phyloP scores from a whole-genome alignment of 2,329 filamentous ascomycete species.

The Colletotrichum orchidophilum region DNA sequence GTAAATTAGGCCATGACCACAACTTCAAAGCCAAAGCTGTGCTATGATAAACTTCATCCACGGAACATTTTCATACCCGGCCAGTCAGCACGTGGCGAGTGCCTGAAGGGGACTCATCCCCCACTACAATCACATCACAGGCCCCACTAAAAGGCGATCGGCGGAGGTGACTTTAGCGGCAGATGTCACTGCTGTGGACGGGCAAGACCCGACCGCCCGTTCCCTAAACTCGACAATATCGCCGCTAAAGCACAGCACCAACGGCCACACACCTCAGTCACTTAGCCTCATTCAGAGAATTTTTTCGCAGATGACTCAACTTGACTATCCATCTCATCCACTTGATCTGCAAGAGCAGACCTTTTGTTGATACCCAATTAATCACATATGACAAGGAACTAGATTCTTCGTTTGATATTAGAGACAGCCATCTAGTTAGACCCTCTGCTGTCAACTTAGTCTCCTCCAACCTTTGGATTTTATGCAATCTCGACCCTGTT shows the following conservation, averaged over 20 bases:
- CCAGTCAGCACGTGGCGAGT: background rate
- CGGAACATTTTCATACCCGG: too few species aligned
- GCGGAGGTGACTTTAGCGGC: background rate
- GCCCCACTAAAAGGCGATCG: slow-evolving; percentile 14
- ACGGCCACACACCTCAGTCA: background rate
- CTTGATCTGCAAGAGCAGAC: slow-evolving; percentile 11
- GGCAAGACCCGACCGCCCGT: slow-evolving; percentile 9
- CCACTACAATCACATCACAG: slow-evolving; percentile 19
- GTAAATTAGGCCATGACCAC: background rate
- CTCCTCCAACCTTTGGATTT: background rate
- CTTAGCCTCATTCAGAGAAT: slow-evolving; percentile 25
- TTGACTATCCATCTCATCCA: slow-evolving; percentile 1
- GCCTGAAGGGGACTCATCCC: background rate
- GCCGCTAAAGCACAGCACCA: slow-evolving; percentile 8
- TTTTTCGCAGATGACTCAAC: slow-evolving; percentile 33
- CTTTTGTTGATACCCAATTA: slow-evolving; percentile 30
- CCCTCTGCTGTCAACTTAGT: slow-evolving; percentile 21
- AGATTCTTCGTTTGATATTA: slow-evolving; percentile 2
- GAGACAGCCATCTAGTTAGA: slow-evolving; percentile 5
- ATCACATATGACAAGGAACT: slow-evolving; percentile 9
- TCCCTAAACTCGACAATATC: slow-evolving; percentile 11
- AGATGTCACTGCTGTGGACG: background rate
- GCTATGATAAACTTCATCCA: background rate
- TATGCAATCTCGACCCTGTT: background rate
- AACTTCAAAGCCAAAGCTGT: background rate